Percentiles rank a stretch among this genome's conserved stretches.
phyloP scores from a whole-genome alignment of 768 basidiomycete genomes.

The Cyathus striatus region DNA sequence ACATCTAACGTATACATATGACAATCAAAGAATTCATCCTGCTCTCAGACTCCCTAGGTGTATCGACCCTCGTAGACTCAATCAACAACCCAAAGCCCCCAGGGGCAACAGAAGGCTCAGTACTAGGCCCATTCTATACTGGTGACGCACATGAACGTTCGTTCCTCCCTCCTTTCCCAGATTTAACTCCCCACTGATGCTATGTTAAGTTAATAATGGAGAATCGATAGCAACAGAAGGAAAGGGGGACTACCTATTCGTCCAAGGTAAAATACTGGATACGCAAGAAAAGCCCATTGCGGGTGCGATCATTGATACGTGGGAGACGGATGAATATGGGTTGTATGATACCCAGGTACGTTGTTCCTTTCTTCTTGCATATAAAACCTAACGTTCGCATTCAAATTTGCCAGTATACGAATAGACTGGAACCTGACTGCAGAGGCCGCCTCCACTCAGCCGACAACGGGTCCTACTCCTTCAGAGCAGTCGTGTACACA shows the following conservation, averaged over 20 bases:
- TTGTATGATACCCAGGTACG: constrained; percentile 32
- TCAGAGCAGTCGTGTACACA: constrained; percentile 60
- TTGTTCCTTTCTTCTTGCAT: not conserved
- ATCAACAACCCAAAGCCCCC: constrained; percentile 64
- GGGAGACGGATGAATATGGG: constrained; percentile 72
- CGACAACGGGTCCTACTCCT: constrained; percentile 62
- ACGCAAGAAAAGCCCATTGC: constrained; percentile 63
- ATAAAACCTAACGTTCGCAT: not conserved
- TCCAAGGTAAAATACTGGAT: constrained; percentile 65
- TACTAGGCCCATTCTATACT: constrained; percentile 81
- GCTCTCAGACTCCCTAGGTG: constrained; percentile 77
- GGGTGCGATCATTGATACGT: constrained; percentile 71
- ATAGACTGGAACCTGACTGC: constrained; percentile 61
- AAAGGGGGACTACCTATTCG: constrained; percentile 80
- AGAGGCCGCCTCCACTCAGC: constrained; percentile 58
- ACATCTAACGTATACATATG: not conserved
- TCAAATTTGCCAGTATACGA: constrained; percentile 44
- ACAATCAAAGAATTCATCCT: constrained; percentile 68
- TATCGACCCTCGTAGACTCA: constrained; percentile 71
- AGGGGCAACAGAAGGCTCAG: constrained; percentile 66
- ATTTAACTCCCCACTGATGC: not conserved
- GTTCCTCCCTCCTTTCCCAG: constrained; percentile 11
- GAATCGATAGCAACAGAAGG: constrained; percentile 83
- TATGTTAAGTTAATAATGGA: constrained; percentile 50
- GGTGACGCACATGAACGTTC: constrained; percentile 70